A percentile compares a stretch with the other conserved stretches of the same genome.
phyloP scores from a whole-genome alignment of 805 yeast species.

The Wickerhamiella shivajii region DNA sequence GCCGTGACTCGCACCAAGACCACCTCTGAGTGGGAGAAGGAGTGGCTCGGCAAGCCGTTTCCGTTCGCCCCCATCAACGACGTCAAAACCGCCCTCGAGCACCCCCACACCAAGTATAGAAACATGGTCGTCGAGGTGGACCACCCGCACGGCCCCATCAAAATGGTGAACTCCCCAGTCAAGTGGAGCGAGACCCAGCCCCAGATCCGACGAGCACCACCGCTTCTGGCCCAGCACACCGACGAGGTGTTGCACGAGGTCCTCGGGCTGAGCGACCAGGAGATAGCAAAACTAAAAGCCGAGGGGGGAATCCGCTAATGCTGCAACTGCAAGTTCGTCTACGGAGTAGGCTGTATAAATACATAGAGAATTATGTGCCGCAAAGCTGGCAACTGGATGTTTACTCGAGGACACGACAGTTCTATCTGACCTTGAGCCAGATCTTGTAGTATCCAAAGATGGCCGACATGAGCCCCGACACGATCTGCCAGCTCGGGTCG shows the following conservation, averaged over 20 bases:
- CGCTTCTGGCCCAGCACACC: slow-evolving; percentile 29
- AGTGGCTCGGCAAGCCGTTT: slow-evolving; percentile 23
- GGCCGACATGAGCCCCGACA: slow-evolving; percentile 18
- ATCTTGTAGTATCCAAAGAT: slow-evolving; percentile 14
- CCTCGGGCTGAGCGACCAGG: slow-evolving; percentile 15
- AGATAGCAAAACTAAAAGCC: slow-evolving; percentile 16
- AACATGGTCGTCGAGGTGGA: slow-evolving; percentile 25
- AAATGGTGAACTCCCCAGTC: slow-evolving; percentile 28
- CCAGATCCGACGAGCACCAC: slow-evolving; percentile 25
- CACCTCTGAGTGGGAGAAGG: slow-evolving; percentile 26
- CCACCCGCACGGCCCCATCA: slow-evolving; percentile 26
- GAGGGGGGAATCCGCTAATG: slow-evolving; percentile 19
- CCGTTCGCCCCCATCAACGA: slow-evolving; percentile 31
- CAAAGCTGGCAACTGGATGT: too few relatives aligned
- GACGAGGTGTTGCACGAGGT: slow-evolving; percentile 20
- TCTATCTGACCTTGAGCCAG: slow-evolving; percentile 8
- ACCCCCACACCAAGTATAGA: slow-evolving; percentile 26
- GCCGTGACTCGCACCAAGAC: slow-evolving; percentile 21
- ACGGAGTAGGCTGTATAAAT: too few relatives aligned
- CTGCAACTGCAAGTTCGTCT: neutral
- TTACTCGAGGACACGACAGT: neutral
- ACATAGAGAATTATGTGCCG: too few relatives aligned
- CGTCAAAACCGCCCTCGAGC: slow-evolving; percentile 24
- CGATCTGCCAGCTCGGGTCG: slow-evolving; percentile 16
- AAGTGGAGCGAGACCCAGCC: slow-evolving; percentile 27